These are phyloP conservation scores for Prunus mume DNA, from an alignment of 306 rosid genomes.

Conservation along the genomic window DNA sequence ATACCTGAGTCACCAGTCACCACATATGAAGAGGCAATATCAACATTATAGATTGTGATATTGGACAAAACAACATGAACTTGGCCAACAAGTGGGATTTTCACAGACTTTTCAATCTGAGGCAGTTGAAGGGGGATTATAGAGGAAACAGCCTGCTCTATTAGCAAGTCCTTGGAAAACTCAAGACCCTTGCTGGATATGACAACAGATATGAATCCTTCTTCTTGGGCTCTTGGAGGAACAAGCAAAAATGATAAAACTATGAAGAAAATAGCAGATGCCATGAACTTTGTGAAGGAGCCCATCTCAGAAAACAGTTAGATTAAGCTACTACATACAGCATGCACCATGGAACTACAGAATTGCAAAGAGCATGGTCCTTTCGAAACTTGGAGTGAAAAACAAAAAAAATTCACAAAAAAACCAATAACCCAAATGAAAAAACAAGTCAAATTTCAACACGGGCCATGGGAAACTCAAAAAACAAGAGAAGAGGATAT, in stretches of 20 bases:
- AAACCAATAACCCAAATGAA: neutral
- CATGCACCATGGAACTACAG: neutral
- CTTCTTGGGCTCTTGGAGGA: conserved; percentile 40
- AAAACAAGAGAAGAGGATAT: neutral
- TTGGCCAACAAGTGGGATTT: conserved; percentile 54
- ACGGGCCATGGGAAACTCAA: neutral
- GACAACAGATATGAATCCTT: conserved; percentile 61
- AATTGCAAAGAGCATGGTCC: too few relatives aligned
- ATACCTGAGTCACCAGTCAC: conserved; percentile 60
- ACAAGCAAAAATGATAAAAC: conserved; percentile 29
- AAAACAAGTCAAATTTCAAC: neutral
- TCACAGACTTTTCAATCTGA: conserved; percentile 46
- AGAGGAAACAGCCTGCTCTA: conserved; percentile 55
- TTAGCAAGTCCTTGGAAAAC: conserved; percentile 62
- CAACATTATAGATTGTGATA: conserved; percentile 44
- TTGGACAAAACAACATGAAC: conserved; percentile 64
- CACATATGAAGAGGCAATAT: conserved; percentile 53
- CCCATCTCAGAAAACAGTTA: conserved; percentile 25
- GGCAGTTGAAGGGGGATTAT: conserved; percentile 61
- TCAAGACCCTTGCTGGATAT: conserved; percentile 71
- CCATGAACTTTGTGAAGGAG: conserved; percentile 27
- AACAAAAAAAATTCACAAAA: conserved; percentile 13
- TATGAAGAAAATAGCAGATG: conserved; percentile 22
- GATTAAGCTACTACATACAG: conserved; percentile 16
- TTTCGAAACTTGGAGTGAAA: conserved; percentile 3